phyloP scores from a whole-genome alignment of 306 rosid genomes.

The Ammopiptanthus mongolicus region DNA sequence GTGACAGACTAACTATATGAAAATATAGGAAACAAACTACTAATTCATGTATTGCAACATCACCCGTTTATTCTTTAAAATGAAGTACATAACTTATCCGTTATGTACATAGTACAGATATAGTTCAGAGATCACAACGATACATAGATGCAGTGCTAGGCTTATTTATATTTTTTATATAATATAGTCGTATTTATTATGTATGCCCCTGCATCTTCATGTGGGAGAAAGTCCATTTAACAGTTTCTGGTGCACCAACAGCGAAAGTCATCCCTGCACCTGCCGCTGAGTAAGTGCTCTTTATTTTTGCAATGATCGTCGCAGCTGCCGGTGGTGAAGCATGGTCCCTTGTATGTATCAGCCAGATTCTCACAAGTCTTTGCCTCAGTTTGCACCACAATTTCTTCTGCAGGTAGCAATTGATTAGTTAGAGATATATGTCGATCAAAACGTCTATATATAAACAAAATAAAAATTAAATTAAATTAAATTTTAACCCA shows the following conservation, averaged over 20 bases:
- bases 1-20: too few relatives aligned
- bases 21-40: neutral
- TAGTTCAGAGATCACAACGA: neutral
- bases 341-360: neutral
- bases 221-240: neutral
- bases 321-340: conserved; percentile 1
- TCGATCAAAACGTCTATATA: neutral
- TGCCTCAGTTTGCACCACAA: conserved; percentile 14
- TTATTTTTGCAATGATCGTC: conserved; percentile 12
- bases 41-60: neutral
- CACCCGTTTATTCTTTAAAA: neutral
- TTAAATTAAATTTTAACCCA: too few relatives aligned
- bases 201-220: neutral
- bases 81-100: conserved; percentile 1
- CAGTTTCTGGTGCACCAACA: conserved; percentile 24
- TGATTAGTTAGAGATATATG: neutral
- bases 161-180: neutral
- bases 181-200: neutral
- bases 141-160: neutral
- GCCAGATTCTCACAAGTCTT: conserved; percentile 16
- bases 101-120: neutral
- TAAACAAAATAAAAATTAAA: too few relatives aligned
- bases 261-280: conserved; percentile 12
- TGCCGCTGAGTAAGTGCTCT: conserved; percentile 8
- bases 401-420: neutral